phyloP scores from a whole-genome alignment of 2,329 filamentous ascomycete genomes.

The Penicillium concentricum region DNA sequence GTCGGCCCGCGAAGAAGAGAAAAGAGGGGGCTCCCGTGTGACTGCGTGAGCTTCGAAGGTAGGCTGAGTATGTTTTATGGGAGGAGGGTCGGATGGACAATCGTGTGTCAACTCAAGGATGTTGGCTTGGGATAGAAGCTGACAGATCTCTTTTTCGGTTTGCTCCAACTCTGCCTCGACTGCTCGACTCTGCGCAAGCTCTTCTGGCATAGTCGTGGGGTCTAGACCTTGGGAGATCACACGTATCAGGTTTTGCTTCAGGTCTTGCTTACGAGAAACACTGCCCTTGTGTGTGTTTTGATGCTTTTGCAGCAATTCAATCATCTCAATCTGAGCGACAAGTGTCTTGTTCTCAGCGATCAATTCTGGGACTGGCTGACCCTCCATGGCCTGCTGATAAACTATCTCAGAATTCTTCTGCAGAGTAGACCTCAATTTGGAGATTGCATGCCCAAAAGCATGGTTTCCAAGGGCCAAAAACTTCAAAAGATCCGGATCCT shows the following conservation, averaged over 20 bases:
- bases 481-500: conserved; percentile 27
- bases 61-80: not conserved
- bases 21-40: not conserved
- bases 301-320: conserved; percentile 34
- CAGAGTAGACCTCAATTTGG: conserved; percentile 30
- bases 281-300: conserved; percentile 27
- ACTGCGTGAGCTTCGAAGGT: not conserved
- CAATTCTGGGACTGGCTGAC: conserved; percentile 33
- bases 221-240: conserved; percentile 36
- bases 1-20: not conserved
- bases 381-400: conserved; percentile 39
- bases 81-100: not conserved
- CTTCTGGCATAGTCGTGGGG: conserved; percentile 30
- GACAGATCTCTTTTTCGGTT: conserved; percentile 34
- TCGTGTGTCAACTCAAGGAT: conserved; percentile 22
- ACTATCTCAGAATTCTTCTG: conserved; percentile 39
- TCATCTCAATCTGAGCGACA: conserved; percentile 37
- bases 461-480: conserved; percentile 33
- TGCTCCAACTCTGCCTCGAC: conserved; percentile 35
- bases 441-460: conserved; percentile 28
- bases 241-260: conserved; percentile 39
- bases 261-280: conserved; percentile 31
- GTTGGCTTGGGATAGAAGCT: conserved; percentile 33
- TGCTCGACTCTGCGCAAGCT: conserved; percentile 35
- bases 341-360: conserved; percentile 37